Evolutionary conservation across 805 yeast species (phyloP), one percentile per base, ranked within the genome.

Genomic region (Yarrowia sp.): DNA sequence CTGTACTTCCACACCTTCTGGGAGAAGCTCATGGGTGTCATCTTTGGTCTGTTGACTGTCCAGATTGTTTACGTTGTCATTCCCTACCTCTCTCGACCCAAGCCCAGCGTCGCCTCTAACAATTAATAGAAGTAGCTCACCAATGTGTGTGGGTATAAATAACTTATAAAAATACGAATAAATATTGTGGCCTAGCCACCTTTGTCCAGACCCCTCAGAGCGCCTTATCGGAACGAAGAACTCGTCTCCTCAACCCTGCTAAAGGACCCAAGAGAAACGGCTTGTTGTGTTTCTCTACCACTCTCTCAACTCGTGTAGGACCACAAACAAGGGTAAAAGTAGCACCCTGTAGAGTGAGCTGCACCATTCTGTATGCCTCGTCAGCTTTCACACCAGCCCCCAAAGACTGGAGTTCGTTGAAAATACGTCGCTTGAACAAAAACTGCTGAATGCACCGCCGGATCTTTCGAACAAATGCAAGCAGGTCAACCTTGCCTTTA

Each of bases 1-100:
- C 80, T 89, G 16, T 88, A 90, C 72, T 93, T 92, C 82, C 99
- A 95, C 75, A 85, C 95, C 0, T 74, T 89, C 28, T 67, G 76
- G 4, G 98, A 92, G 72, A 92, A 91, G 71, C 66, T 88, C 1
- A 82, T 85, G 24, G 97, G 97, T 1, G 75, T 89, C 48, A 22
- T 82, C 4, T 85, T 85, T 75, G 91, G 91, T 17, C 83, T 82
- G 72, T 59, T 80, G 9, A 84, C 84, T 24, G 80, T 84, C 11
- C 19, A 73, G 1, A 70, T 79, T 1, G 81, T 85, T 40, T 86
- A 86, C 71, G 62, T 70, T 14, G n/a, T 46, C 22, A 19, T 65
- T 12, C 69, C 70, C 48, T 65, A 52, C 30, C 36, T 32, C 11
- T 54, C 46, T 10, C 26, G 54, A 35, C 44, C 46, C 35, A 44